Evolutionary conservation across 176 grass and related monocot species (phyloP).

Genomic region (Avena sativa): DNA sequence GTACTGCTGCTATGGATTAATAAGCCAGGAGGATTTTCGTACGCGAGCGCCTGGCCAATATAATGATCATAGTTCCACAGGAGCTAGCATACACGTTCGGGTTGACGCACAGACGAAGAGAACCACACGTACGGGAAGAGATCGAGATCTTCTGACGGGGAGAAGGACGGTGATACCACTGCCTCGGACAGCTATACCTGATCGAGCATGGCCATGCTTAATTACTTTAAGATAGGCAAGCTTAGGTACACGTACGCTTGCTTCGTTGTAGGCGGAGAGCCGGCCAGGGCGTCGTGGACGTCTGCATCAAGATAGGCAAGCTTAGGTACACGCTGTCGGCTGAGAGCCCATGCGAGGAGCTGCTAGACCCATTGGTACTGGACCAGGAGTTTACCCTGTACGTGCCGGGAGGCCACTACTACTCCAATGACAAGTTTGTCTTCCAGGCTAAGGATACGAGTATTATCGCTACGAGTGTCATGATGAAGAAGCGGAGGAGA

Average conservation of each 20-base stretch:
- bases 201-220: too few species aligned
- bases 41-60: too few species aligned
- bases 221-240: background rate
- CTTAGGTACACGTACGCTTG: background rate
- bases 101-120: too few species aligned
- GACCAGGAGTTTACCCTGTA: background rate
- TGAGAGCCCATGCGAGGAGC: background rate
- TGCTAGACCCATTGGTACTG: background rate
- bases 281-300: background rate
- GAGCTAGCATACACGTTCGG: too few species aligned
- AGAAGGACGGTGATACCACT: too few species aligned
- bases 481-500: background rate
- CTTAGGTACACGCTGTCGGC: background rate
- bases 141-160: too few species aligned
- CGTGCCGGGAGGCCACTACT: too few species aligned
- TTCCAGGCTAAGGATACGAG: background rate
- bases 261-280: background rate
- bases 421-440: too few species aligned
- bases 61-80: too few species aligned
- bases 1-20: background rate
- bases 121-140: too few species aligned
- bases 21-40: background rate
- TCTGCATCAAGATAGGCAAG: background rate
- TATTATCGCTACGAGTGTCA: too few species aligned
- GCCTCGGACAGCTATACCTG: too few species aligned